phyloP scores from a whole-genome alignment of 495 filamentous ascomycete species.

The Friedmanniomyces simplex region DNA sequence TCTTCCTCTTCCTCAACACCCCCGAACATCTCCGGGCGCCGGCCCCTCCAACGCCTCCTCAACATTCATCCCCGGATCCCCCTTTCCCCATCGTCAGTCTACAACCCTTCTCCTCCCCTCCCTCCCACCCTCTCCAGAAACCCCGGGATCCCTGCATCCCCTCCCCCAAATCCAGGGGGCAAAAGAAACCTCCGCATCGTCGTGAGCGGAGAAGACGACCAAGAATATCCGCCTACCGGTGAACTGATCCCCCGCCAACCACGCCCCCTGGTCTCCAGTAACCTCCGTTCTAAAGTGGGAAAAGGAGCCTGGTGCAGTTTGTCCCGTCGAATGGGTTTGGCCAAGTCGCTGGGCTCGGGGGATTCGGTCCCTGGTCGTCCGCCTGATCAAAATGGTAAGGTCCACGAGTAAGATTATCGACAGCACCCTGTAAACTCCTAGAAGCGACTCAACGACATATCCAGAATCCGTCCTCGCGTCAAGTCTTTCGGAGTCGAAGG shows the following conservation, averaged over 20 bases:
- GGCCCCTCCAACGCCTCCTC: not conserved
- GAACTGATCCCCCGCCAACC: constrained; percentile 48
- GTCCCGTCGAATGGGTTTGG: too few relatives aligned
- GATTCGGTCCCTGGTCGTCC: too few relatives aligned
- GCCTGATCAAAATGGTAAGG: too few relatives aligned
- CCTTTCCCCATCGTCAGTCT: constrained; percentile 16
- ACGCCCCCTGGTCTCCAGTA: constrained; percentile 36
- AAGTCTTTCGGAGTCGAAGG: too few relatives aligned
- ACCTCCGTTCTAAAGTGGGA: constrained; percentile 41
- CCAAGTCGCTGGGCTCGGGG: too few relatives aligned
- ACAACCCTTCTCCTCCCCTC: constrained; percentile 1
- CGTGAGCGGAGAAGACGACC: constrained; percentile 42
- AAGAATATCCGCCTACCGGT: constrained; percentile 56
- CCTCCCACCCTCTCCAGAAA: too few relatives aligned
- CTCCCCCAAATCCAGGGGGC: constrained; percentile 35
- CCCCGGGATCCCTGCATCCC: constrained; percentile 35
- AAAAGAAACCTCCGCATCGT: constrained; percentile 44
- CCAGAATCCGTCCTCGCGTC: too few relatives aligned
- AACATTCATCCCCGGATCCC: constrained; percentile 20
- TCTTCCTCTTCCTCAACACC: not conserved
- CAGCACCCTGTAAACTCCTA: too few relatives aligned
- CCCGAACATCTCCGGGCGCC: constrained; percentile 6
- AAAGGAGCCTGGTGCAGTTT: constrained; percentile 24
- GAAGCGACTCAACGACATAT: too few relatives aligned
- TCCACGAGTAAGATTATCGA: too few relatives aligned